These are phyloP conservation scores for Ophiocordyceps sinensis DNA, from an alignment of 2,329 filamentous ascomycete species.

Conservation along the genomic window DNA sequence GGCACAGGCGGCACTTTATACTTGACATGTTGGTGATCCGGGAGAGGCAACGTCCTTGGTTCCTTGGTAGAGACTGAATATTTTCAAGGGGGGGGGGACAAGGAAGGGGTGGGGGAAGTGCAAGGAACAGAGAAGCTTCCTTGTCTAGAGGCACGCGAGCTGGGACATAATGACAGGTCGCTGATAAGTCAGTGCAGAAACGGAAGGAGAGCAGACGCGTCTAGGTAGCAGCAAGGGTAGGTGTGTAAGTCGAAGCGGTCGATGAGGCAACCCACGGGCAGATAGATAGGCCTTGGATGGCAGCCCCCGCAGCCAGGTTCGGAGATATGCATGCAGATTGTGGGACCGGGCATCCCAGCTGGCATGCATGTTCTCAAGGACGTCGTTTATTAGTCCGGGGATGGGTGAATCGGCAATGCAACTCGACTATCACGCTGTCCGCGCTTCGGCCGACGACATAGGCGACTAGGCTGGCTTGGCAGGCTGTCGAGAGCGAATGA, in stretches of 20 bases:
- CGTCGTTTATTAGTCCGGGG: background rate
- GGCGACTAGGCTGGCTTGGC: background rate
- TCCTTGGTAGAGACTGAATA: background rate
- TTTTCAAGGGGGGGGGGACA: background rate
- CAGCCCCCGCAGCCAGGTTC: background rate
- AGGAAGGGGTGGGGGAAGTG: background rate
- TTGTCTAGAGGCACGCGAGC: background rate
- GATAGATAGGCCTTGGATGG: background rate
- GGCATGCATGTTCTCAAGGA: background rate
- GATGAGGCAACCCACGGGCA: background rate
- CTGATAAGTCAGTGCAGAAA: background rate
- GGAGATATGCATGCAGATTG: background rate
- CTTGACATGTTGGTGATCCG: background rate
- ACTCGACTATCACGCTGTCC: background rate
- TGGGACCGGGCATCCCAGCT: background rate
- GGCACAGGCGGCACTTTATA: constrained; percentile 1
- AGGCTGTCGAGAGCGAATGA: background rate
- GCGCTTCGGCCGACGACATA: background rate
- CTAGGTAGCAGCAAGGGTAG: background rate
- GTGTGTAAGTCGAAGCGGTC: constrained; percentile 1
- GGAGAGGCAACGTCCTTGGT: background rate
- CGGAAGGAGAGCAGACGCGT: background rate
- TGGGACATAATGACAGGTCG: background rate
- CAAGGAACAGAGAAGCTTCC: constrained; percentile 2
- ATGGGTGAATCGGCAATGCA: background rate